These are phyloP conservation scores for Rauvolfia tetraphylla DNA, from an alignment of 257 asterid species.

Conservation along the genomic window DNA sequence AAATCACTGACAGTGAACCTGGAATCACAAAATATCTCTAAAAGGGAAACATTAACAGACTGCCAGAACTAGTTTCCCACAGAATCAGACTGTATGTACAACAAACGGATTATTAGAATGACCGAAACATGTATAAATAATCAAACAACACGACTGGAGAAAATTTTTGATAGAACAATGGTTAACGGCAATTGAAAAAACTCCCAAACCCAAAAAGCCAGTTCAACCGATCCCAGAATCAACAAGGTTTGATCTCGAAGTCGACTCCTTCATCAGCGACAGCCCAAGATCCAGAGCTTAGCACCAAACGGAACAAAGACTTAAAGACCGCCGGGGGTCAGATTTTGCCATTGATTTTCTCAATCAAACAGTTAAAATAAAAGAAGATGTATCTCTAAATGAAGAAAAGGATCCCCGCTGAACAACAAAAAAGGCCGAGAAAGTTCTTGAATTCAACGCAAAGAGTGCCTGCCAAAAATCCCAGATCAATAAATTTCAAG, in stretches of 20 bases:
- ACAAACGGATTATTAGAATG: conserved; percentile 20
- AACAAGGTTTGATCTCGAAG: conserved; percentile 46
- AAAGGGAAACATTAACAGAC: conserved; percentile 31
- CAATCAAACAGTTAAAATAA: conserved; percentile 34
- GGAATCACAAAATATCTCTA: conserved; percentile 38
- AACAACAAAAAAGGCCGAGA: conserved; percentile 11
- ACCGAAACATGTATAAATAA: conserved; percentile 19
- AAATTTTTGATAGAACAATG: conserved; percentile 13
- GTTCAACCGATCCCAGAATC: conserved; percentile 75
- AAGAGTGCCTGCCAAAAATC: conserved; percentile 18
- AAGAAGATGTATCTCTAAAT: conserved; percentile 8
- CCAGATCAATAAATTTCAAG: conserved; percentile 42
- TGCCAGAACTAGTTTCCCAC: conserved; percentile 31
- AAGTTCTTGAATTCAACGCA: conserved; percentile 22
- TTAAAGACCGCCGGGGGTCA: conserved; percentile 20
- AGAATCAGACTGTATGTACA: conserved; percentile 37
- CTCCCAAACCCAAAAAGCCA: conserved; percentile 28
- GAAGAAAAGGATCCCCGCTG: conserved; percentile 26
- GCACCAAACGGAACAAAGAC: conserved; percentile 17
- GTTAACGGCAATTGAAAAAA: not conserved
- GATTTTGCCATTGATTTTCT: conserved; percentile 12
- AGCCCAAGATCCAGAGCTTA: conserved; percentile 55
- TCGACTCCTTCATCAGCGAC: conserved; percentile 40
- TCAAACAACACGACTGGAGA: conserved; percentile 16
- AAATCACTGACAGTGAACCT: conserved; percentile 27